phyloP scores from a whole-genome alignment of 2,329 filamentous ascomycete species.

The Lojkania enalia region DNA sequence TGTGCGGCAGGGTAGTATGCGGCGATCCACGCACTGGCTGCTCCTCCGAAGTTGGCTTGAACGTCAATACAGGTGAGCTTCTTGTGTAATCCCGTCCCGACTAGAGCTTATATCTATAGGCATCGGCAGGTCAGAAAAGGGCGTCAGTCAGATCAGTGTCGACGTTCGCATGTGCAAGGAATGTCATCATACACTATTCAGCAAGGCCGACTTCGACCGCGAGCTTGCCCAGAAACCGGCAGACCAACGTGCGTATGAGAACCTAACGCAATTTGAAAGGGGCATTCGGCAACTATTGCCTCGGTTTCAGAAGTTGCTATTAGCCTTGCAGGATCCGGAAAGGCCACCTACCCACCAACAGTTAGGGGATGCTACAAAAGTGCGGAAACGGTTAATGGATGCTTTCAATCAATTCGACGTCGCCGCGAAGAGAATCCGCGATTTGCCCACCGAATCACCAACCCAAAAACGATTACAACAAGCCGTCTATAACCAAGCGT shows the following conservation, averaged over 20 bases:
- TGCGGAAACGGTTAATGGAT: constrained; percentile 86
- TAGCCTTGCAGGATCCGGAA: constrained; percentile 72
- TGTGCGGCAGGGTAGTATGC: constrained; percentile 92
- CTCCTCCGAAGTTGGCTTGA: constrained; percentile 80
- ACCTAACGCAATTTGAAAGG: constrained; percentile 81
- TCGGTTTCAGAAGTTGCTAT: constrained; percentile 77
- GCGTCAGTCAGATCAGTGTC: constrained; percentile 64
- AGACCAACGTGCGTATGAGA: constrained; percentile 80
- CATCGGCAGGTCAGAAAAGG: constrained; percentile 46
- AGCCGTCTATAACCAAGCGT: constrained; percentile 80
- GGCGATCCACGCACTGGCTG: constrained; percentile 83
- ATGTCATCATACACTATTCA: constrained; percentile 73
- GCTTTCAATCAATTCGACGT: constrained; percentile 86
- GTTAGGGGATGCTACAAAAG: constrained; percentile 82
- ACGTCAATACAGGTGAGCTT: constrained; percentile 66
- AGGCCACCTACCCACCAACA: constrained; percentile 68
- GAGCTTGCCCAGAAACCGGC: constrained; percentile 69
- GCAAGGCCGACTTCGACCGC: constrained; percentile 74
- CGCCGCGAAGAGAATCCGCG: constrained; percentile 78
- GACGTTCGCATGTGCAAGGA: constrained; percentile 92
- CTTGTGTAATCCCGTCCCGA: constrained; percentile 5
- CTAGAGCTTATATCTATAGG: constrained; percentile 19
- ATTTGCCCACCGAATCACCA: constrained; percentile 71
- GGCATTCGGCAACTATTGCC: constrained; percentile 82
- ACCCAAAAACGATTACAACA: constrained; percentile 77